A percentile compares a stretch with the other conserved stretches of the same genome.
These are phyloP conservation scores for Hypoxylon sp. DNA, from an alignment of 2,329 filamentous ascomycete genomes.

Conservation along the genomic window DNA sequence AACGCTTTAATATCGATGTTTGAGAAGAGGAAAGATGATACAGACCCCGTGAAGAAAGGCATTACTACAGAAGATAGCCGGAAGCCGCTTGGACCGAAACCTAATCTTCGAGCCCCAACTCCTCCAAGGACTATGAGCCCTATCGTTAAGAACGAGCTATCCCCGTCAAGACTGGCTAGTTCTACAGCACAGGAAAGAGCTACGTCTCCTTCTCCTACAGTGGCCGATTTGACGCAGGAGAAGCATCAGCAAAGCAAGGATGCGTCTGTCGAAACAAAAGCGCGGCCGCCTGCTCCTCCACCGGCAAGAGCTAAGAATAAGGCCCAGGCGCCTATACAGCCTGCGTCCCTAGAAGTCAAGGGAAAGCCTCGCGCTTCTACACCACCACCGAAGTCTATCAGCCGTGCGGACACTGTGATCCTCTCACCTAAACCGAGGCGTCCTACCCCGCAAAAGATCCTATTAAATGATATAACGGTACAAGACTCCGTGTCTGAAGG, in stretches of 20 bases:
- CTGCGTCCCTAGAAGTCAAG: constrained; percentile 18
- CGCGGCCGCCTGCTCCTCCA: constrained; percentile 47
- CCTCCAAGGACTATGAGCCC: constrained; percentile 52
- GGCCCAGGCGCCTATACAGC: constrained; percentile 20
- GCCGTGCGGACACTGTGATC: constrained; percentile 43
- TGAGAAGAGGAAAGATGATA: constrained; percentile 62
- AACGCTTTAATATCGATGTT: constrained; percentile 77
- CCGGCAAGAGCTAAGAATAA: constrained; percentile 41
- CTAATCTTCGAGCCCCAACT: constrained; percentile 50
- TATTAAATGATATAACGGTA: constrained; percentile 32
- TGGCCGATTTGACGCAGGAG: constrained; percentile 10
- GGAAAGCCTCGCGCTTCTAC: constrained; percentile 45
- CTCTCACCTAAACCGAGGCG: constrained; percentile 50
- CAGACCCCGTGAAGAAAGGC: constrained; percentile 49
- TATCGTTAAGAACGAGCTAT: constrained; percentile 41
- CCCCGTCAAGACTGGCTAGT: constrained; percentile 46
- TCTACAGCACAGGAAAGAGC: constrained; percentile 42
- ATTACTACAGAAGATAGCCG: constrained; percentile 48
- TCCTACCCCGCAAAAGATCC: constrained; percentile 44
- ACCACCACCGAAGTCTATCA: constrained; percentile 44
- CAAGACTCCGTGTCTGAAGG: constrained; percentile 21
- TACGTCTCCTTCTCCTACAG: constrained; percentile 35
- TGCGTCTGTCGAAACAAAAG: constrained; percentile 29
- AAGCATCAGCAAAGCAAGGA: constrained; percentile 6
- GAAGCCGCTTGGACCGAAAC: constrained; percentile 47